Conservation (phyloP, 1,139 yeast genomes). For the Protomyces gravidus region DNA sequence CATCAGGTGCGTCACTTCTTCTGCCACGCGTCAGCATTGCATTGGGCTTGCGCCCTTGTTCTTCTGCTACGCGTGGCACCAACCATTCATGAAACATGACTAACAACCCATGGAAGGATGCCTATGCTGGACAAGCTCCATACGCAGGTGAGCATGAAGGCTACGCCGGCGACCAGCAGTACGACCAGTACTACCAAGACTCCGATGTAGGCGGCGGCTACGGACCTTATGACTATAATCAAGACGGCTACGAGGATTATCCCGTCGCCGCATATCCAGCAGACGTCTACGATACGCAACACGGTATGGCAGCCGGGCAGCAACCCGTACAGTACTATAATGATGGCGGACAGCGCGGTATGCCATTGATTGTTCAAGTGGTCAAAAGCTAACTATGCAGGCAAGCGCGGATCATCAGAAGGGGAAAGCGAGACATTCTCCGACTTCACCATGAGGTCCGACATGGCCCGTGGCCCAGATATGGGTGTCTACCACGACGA, state of each 20-base stretch:
- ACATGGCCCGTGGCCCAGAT: conserved; percentile 43
- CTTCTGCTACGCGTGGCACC: no score
- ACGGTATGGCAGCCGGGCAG: conserved; percentile 36
- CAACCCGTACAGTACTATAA: conserved; percentile 33
- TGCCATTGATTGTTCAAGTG: conserved; percentile 12
- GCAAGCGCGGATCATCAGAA: conserved; percentile 40
- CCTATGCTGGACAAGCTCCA: neutral
- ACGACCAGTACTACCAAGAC: conserved; percentile 39
- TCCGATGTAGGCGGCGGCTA: conserved; percentile 30
- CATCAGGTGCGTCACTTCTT: conserved; percentile 36
- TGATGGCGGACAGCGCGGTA: conserved; percentile 32
- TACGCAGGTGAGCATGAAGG: conserved; percentile 36
- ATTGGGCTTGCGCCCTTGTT: no score
- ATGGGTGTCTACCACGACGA: conserved; percentile 44
- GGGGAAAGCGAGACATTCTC: conserved; percentile 45
- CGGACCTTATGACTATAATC: conserved; percentile 29
- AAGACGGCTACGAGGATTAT: conserved; percentile 32
- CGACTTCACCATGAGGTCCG: conserved; percentile 48
- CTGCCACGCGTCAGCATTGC: no score
- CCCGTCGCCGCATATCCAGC: conserved; percentile 42
- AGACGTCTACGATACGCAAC: conserved; percentile 38
- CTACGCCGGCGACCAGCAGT: conserved; percentile 39
- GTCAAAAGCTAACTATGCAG: conserved; percentile 31
- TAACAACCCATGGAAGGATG: no score
- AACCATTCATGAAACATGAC: no score